Evolutionary conservation across 2,329 filamentous ascomycete genomes (phyloP), one percentile per base, ranked within the genome.

Genomic region (Mycosphaerella arachidis): DNA sequence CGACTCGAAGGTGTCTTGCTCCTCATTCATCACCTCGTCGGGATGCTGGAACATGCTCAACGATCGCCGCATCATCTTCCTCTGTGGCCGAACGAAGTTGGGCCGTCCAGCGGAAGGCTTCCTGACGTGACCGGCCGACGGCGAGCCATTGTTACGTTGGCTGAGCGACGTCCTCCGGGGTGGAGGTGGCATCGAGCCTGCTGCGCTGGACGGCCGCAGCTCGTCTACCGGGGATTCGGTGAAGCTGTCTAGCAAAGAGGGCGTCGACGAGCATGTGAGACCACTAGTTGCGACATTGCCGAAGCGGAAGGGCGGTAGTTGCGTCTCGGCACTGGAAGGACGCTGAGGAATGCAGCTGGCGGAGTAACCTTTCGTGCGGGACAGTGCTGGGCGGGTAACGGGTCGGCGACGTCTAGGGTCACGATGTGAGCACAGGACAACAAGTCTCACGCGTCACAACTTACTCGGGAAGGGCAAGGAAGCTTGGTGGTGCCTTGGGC

Each of bases 21-120:
- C 91, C 58, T 87, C 81, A 76, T 91, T 91, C 79, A 96, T 89
- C 57, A 97, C 82, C 72, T 97, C 94, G 66, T 85, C 89, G 3
- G 92, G 89, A 73, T 89, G 86, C 78, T 97, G 93, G 76, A 96
- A 99, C 94, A 99, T 99, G 82, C 94, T 97, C 71, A 97, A 79
- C 27, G 93, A 96, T 66, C 94, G 87, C 62, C 94, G 87, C 71
- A 93, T 93, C 74, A 94, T 90, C 72, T 96, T 96, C 66, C 92
- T 85, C 48, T 90, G 90, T 63, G 91, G 86, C 68, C 86, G 79
- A 66, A 89, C 84, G 54, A 71, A 71, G 33, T 67, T 58, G 84
- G 89, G 74, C 55, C 64, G 64, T 84, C 88, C 62, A 27, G 72
- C 70, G 79, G 70, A 74, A 59, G 77, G 82, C 66, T 92, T 91